These are phyloP conservation scores for Pseudocercospora cruenta DNA, from an alignment of 2,329 filamentous ascomycete species.

Conservation along the genomic window DNA sequence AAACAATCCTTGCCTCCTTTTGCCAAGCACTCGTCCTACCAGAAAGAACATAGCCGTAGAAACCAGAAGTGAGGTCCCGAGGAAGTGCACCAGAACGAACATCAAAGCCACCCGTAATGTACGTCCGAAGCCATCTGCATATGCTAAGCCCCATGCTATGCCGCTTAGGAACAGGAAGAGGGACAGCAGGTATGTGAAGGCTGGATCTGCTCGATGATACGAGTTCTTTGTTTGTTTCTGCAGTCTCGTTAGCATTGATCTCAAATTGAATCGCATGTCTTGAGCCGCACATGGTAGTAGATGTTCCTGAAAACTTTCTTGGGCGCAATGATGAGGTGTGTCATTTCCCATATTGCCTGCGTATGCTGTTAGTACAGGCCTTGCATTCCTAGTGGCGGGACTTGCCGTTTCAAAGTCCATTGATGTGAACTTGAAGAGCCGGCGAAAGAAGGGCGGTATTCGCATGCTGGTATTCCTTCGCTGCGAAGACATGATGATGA, in stretches of 20 bases:
- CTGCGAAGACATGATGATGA: conserved; percentile 30
- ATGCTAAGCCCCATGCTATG: conserved; percentile 63
- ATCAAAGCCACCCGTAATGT: conserved; percentile 51
- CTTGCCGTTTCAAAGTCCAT: conserved; percentile 71
- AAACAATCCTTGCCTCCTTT: conserved; percentile 61
- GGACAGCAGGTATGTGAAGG: conserved; percentile 70
- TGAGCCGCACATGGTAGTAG: conserved; percentile 65
- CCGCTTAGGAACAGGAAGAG: conserved; percentile 62
- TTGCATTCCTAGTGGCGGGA: not conserved
- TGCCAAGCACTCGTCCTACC: conserved; percentile 64
- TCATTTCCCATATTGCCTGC: conserved; percentile 71
- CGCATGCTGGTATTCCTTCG: conserved; percentile 52
- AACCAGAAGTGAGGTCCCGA: conserved; percentile 59
- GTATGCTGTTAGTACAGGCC: not conserved
- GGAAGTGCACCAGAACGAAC: conserved; percentile 63
- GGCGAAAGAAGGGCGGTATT: conserved; percentile 69
- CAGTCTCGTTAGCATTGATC: not conserved
- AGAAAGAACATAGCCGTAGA: conserved; percentile 67
- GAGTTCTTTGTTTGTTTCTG: conserved; percentile 67
- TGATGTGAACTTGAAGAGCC: conserved; percentile 71
- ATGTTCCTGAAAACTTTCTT: conserved; percentile 73
- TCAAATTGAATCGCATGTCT: not conserved
- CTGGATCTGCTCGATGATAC: conserved; percentile 70
- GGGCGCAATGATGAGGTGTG: conserved; percentile 66
- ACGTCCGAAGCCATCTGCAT: conserved; percentile 49